Base-by-base conservation (phyloP, 352 stramenopile genomes). In the Globisporangium perplexum region DNA sequence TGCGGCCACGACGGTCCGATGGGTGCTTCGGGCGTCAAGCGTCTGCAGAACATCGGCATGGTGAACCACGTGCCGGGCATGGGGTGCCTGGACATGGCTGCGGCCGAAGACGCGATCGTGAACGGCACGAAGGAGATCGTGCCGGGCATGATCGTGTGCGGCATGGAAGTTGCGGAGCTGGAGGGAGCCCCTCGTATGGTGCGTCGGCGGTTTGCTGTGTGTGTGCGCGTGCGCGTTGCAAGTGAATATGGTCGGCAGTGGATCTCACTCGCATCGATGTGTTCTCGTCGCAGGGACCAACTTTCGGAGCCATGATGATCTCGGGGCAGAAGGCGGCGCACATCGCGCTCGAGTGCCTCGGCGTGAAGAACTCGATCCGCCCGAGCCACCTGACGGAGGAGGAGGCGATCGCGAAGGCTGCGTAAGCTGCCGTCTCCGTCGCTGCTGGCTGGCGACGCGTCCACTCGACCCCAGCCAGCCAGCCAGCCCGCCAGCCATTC, bases 241-340 rank as follows among this genome's bases (percentile, higher is more conserved):
- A n/a, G n/a, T n/a, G n/a, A n/a, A n/a, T n/a, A n/a, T 35, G 31
- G 3, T 20, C 45, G 41, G 1, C 44, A 3, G 2, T 47, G 28
- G 20, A 50, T 24, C 26, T 49, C 23, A 31, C 26, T 38, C 22
- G 11, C 26, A 3, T 22, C 3, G 42, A 23, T 28, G 7, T 39
- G 49, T 47, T 7, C 20, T 5, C 1, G 47, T 6, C 24, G 33
- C 39, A 79, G 69, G 73, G 73, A 38, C 73, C 73, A 43, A 84
- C 73, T 28, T 84, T 84, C 30, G 73, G 73, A 41, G 73, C 71
- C 36, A 84, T 84, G 73, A 84, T 84, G 73, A 84, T 84, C 61
- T 84, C 73, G 35, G 73, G 73, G 26, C 73, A 84, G 52, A 84
- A 84, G 69, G 73, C 73, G 2, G 73, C 73, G 48, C 73, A 84